These are phyloP conservation scores for Tilletiaria anomala DNA, from an alignment of 1,284 basidiomycete species.

Conservation along the genomic window DNA sequence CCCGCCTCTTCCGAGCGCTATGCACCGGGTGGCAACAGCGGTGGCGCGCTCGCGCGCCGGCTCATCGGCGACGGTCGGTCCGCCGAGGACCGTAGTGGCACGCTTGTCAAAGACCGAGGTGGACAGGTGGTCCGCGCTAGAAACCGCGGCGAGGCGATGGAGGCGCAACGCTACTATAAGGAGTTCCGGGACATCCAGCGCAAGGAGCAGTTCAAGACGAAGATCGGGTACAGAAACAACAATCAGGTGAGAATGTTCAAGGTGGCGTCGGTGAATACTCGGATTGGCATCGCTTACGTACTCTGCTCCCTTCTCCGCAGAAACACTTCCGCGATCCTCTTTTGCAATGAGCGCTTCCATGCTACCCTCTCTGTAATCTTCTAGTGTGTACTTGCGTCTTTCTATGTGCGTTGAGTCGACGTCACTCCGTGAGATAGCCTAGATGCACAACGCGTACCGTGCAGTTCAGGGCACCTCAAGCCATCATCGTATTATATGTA, in stretches of 20 bases:
- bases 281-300: neutral
- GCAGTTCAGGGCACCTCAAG: no score
- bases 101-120: slow-evolving; percentile 13
- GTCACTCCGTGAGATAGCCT: no score
- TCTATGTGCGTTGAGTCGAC: no score
- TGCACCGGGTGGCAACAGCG: slow-evolving; percentile 6
- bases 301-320: slow-evolving; percentile 12
- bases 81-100: neutral
- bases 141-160: slow-evolving; percentile 81
- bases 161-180: slow-evolving; percentile 73
- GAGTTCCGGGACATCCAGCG: slow-evolving; percentile 69
- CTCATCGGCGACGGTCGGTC: slow-evolving; percentile 12
- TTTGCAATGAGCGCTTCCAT: slow-evolving; percentile 18
- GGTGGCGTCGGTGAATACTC: neutral
- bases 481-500: no score
- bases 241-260: no score
- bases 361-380: no score
- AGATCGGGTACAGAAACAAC: slow-evolving; percentile 40
- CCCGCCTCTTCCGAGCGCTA: slow-evolving; percentile 8
- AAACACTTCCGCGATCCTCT: slow-evolving; percentile 37
- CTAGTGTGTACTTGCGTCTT: no score
- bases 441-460: no score
- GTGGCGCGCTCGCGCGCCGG: slow-evolving; percentile 20
- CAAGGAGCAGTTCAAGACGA: slow-evolving; percentile 71
- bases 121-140: slow-evolving; percentile 41